Evolutionary conservation across 768 basidiomycete species (phyloP).

Genomic region (Psilocybe tampanensis): DNA sequence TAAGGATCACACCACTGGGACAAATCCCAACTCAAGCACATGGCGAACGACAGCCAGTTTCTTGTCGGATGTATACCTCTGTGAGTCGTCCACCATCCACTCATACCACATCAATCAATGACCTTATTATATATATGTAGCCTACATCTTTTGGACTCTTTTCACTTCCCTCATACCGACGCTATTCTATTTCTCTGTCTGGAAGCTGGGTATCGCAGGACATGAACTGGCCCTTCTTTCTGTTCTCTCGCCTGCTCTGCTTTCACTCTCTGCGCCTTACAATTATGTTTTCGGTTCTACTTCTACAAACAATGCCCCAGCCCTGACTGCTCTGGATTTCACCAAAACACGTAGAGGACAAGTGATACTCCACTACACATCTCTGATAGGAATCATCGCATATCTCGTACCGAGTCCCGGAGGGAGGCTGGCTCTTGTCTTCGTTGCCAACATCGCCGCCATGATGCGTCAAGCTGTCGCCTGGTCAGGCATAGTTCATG

Average conservation of each 20-base stretch:
- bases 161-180: constrained; percentile 79
- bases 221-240: constrained; percentile 76
- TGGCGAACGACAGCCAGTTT: constrained; percentile 29
- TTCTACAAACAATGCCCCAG: neutral
- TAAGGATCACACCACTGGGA: neutral
- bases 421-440: constrained; percentile 58
- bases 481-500: constrained; percentile 46
- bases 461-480: constrained; percentile 53
- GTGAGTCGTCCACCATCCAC: constrained; percentile 38
- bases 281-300: constrained; percentile 14
- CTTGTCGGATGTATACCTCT: constrained; percentile 51
- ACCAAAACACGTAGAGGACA: constrained; percentile 51
- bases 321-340: constrained; percentile 39
- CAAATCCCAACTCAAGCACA: neutral
- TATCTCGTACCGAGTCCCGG: constrained; percentile 53
- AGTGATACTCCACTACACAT: constrained; percentile 47
- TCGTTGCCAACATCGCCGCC: constrained; percentile 50
- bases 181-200: constrained; percentile 91
- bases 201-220: constrained; percentile 86
- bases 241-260: constrained; percentile 68
- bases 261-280: constrained; percentile 42
- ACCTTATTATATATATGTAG: constrained; percentile 39
- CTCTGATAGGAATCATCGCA: constrained; percentile 54
- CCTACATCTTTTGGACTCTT: constrained; percentile 82
- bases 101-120: neutral